Percentiles rank a stretch among this genome's conserved stretches.
Conservation (phyloP, 176 grass and related monocot species). For the Elaeis guineensis region DNA sequence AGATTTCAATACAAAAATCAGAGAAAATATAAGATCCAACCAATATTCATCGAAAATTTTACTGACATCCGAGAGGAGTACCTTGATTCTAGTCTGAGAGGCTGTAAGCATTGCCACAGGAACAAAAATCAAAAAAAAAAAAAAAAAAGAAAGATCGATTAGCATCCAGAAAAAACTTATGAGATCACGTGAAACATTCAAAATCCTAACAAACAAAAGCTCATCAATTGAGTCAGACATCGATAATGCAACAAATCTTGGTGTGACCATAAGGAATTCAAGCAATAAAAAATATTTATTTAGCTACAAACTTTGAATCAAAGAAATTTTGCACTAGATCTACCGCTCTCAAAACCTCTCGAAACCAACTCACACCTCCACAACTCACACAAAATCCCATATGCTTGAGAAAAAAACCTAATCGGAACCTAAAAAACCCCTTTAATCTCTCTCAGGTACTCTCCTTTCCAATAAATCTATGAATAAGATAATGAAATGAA, state of each 20-base stretch:
- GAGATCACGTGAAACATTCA: constrained; percentile 50
- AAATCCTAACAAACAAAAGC: not conserved
- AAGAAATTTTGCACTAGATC: constrained; percentile 8
- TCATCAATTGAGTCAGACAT: constrained; percentile 2
- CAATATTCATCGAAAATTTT: not conserved
- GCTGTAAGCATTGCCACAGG: constrained; percentile 37
- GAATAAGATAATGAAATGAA: too few species aligned
- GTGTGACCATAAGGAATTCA: constrained; percentile 1
- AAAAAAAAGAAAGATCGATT: constrained; percentile 17
- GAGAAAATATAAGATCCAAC: constrained; percentile 19
- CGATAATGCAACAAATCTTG: not conserved
- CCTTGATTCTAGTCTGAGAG: constrained; percentile 99
- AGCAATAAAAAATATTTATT: too few species aligned
- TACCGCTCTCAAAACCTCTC: too few species aligned
- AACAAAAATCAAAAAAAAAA: too few species aligned
- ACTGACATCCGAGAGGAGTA: constrained; percentile 15
- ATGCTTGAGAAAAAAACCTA: too few species aligned
- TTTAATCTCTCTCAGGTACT: too few species aligned
- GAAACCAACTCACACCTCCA: too few species aligned
- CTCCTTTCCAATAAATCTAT: too few species aligned
- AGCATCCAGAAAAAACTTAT: constrained; percentile 24
- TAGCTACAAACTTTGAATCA: not conserved
- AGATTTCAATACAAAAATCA: too few species aligned
- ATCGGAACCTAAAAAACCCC: too few species aligned
- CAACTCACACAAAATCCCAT: too few species aligned